Percentiles rank a stretch among this genome's conserved stretches.
phyloP scores from a whole-genome alignment of 106 monocot genomes.

The Iris macrosiphon region DNA sequence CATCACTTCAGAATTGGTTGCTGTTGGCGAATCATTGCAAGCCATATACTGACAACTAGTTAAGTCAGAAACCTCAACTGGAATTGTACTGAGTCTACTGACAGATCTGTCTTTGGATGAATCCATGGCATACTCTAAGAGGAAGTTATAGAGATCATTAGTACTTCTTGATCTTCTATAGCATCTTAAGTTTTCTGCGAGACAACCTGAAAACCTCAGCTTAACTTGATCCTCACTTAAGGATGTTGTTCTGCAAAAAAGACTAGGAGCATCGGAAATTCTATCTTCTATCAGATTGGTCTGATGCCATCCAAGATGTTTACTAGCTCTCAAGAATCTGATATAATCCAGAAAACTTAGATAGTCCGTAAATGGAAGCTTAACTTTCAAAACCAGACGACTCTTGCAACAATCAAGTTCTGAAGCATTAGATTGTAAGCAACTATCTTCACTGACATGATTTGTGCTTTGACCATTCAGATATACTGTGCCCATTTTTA shows the following conservation, averaged over 20 bases:
- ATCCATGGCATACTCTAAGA: slow-evolving; percentile 11
- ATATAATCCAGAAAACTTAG: background rate
- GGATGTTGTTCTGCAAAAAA: slow-evolving; percentile 6
- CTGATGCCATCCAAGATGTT: background rate
- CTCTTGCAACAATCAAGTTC: slow-evolving; percentile 5
- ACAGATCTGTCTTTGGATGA: slow-evolving; percentile 11
- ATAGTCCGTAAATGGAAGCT: slow-evolving; percentile 9
- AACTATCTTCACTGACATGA: slow-evolving; percentile 2
- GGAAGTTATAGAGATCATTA: slow-evolving; percentile 10
- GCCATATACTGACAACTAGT: slow-evolving; percentile 1
- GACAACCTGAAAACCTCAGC: slow-evolving; percentile 12
- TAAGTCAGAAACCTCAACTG: slow-evolving; percentile 3
- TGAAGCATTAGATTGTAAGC: background rate
- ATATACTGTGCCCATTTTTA: background rate
- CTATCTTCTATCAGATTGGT: slow-evolving; percentile 3
- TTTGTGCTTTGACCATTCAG: background rate
- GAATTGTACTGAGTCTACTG: background rate
- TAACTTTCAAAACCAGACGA: slow-evolving; percentile 11
- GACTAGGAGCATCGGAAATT: background rate
- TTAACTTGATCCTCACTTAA: slow-evolving; percentile 17
- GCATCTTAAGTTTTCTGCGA: slow-evolving; percentile 19
- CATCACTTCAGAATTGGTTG: background rate
- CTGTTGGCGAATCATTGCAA: slow-evolving; percentile 5
- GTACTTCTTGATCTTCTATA: slow-evolving; percentile 26
- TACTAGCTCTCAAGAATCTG: slow-evolving; percentile 2